Evolutionary conservation across 2,329 filamentous ascomycete species (phyloP), one percentile per base, ranked within the genome.

Genomic region (Penicillium sp.): DNA sequence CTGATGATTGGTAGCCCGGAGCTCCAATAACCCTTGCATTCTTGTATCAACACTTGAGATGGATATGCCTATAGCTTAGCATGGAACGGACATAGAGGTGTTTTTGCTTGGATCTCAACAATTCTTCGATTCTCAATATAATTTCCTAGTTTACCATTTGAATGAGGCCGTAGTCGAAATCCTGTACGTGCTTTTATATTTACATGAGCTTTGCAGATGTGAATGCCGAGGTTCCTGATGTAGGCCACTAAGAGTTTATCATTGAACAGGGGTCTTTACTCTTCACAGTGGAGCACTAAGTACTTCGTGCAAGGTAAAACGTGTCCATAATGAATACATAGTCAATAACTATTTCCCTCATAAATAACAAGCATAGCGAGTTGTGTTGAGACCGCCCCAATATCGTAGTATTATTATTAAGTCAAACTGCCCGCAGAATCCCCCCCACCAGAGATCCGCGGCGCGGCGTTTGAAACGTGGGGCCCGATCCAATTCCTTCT

Each of bases 41-140:
- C 49, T 53, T 56, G 53, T 62, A 57, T 57, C 56, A 60, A 59
- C 53, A 56, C 55, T 58, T 53, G 53, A 54, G 43, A 52, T 48
- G 53, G 43, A 52, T 48, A 43, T 56, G 22, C 22, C 45, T 43
- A 40, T 42, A 31, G 49, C 21, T 54, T 48, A 54, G 47, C 44
- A 49, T 39, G 17, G 26, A 34, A 46, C 28, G 43, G 38, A 48
- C 44, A 55, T 56, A 56, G 53, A 60, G 55, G 52, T 55, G 54
- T 59, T 59, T 52, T 47, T 51, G 46, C 39, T 45, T 51, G 53
- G 53, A 59, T 55, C 62, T 64, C 60, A 64, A 63, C 60, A 61
- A 61, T 56, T 56, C 52, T 51, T 45, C 54, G 39, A 58, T 50
- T 49, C 40, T 48, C 46, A 50, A n/a, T 9, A 32, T 31, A 32